Evolutionary conservation across 148 eudicot species (phyloP).

Genomic region (Chenopodium suecicum): DNA sequence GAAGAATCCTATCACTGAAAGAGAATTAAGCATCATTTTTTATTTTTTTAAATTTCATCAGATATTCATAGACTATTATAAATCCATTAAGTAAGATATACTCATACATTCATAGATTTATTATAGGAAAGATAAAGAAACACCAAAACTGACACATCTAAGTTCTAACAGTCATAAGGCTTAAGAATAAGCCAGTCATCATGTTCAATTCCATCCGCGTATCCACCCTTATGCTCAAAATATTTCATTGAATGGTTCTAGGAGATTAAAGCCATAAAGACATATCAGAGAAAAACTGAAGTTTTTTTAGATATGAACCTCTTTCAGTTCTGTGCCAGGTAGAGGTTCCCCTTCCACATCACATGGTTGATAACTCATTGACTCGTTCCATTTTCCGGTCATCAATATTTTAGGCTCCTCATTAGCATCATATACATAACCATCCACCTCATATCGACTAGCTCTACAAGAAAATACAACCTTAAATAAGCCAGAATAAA

Average conservation of each 20-base stretch:
- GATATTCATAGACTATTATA: not conserved
- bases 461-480: constrained; percentile 52
- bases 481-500: constrained; percentile 13
- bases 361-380: constrained; percentile 90
- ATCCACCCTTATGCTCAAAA: not conserved
- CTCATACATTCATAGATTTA: not conserved
- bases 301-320: constrained; percentile 46
- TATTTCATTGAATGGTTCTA: not conserved
- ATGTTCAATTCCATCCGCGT: not conserved
- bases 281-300: not conserved
- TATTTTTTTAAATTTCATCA: not conserved
- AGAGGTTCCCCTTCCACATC: constrained; percentile 94
- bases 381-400: constrained; percentile 98
- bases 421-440: constrained; percentile 85
- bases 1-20: not conserved
- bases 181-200: not conserved
- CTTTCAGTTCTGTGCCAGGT: constrained; percentile 81
- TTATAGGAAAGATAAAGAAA: not conserved
- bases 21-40: not conserved
- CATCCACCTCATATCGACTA: constrained; percentile 97
- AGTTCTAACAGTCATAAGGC: not conserved
- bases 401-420: constrained; percentile 95
- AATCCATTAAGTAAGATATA: not conserved
- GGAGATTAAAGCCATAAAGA: not conserved
- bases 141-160: not conserved